phyloP scores from a whole-genome alignment of 208 protist genomes.

The Leishmania tropica region DNA sequence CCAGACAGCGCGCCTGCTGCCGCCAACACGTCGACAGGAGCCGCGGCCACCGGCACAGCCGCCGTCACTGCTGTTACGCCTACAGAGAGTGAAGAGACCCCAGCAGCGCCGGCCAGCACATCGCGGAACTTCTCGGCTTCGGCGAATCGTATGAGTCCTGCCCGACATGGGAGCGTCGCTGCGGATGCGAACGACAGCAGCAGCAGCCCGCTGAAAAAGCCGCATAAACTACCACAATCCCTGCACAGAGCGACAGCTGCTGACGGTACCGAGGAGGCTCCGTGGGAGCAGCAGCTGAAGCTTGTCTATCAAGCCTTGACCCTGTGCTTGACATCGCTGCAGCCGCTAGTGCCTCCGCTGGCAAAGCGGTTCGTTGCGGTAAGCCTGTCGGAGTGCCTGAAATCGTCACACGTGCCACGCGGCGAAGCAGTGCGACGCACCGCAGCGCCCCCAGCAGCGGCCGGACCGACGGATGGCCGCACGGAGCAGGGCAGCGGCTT shows the following conservation, averaged over 20 bases:
- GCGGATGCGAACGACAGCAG: not conserved
- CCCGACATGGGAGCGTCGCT: not conserved
- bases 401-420: conserved; percentile 34
- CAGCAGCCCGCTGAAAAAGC: not conserved
- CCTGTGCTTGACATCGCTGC: conserved; percentile 34
- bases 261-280: not conserved
- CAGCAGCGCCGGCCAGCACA: not conserved
- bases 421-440: not conserved
- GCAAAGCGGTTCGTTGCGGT: conserved; percentile 16
- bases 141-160: not conserved
- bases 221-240: not conserved
- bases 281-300: conserved; percentile 32
- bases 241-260: not conserved
- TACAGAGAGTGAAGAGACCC: not conserved
- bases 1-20: not conserved
- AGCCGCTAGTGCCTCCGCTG: conserved; percentile 25
- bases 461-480: not conserved
- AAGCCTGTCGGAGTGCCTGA: conserved; percentile 30
- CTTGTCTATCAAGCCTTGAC: conserved; percentile 40
- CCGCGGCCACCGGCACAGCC: not conserved
- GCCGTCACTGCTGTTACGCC: not conserved
- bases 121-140: not conserved
- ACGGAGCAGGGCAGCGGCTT: not conserved
- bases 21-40: not conserved
- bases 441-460: not conserved